Conservation (phyloP, 805 yeast genomes). For the Wickerhamomyces hampshirensis region DNA sequence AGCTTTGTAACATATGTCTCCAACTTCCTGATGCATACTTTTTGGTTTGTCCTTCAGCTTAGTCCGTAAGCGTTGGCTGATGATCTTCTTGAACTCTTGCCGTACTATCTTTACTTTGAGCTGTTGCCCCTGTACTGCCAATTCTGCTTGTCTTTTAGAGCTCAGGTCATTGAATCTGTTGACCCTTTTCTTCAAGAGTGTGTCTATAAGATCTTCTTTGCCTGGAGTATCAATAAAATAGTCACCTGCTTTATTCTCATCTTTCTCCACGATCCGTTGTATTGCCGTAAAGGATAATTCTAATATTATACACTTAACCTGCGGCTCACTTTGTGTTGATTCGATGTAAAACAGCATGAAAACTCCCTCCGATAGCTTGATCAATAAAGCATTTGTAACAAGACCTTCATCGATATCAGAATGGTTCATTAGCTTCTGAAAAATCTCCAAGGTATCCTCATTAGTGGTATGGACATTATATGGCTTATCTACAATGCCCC, state of each 20-base stretch:
- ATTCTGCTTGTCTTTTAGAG: constrained; percentile 16
- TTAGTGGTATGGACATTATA: constrained; percentile 21
- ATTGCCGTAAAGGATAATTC: constrained; percentile 13
- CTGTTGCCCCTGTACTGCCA: constrained; percentile 17
- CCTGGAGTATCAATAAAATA: constrained; percentile 21
- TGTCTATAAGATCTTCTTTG: constrained; percentile 23
- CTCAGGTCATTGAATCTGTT: constrained; percentile 13
- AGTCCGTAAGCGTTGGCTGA: constrained; percentile 13
- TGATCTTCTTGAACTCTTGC: constrained; percentile 15
- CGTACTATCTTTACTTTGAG: constrained; percentile 10
- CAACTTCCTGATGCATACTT: constrained; percentile 18
- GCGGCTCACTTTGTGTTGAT: constrained; percentile 1
- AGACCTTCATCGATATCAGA: constrained; percentile 10
- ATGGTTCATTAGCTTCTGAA: constrained; percentile 16
- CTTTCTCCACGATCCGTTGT: constrained; percentile 4
- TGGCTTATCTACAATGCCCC: constrained; percentile 25
- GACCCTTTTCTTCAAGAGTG: constrained; percentile 14
- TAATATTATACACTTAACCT: constrained; percentile 18
- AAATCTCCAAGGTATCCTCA: constrained; percentile 5
- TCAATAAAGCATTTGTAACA: constrained; percentile 12
- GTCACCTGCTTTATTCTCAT: constrained; percentile 1
- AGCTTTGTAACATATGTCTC: constrained; percentile 21
- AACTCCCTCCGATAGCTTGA: constrained; percentile 6
- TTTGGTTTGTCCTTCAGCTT: constrained; percentile 12
- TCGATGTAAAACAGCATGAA: constrained; percentile 22